Evolutionary conservation across 306 rosid species (phyloP).

Genomic region (Rosa chinensis): DNA sequence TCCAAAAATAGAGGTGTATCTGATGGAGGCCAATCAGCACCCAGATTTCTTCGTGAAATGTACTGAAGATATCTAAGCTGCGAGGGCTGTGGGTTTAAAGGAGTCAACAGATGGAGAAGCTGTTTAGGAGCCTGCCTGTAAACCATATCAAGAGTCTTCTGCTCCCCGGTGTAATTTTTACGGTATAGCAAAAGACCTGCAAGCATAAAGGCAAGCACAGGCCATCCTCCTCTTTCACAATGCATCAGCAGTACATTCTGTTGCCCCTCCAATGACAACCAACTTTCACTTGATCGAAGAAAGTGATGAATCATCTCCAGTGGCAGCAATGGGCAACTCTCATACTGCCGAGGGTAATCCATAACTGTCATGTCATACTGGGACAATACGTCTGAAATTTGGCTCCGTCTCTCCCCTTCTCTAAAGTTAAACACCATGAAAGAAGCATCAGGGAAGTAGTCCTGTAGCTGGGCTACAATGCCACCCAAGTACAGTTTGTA

Average conservation of each 20-base stretch:
- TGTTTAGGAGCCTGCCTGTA: constrained; percentile 98
- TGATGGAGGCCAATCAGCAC: constrained; percentile 89
- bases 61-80: constrained; percentile 96
- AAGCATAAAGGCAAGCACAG: constrained; percentile 96
- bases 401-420: constrained; percentile 82
- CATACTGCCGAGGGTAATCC: constrained; percentile 96
- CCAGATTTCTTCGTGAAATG: constrained; percentile 84
- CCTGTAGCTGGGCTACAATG: constrained; percentile 87
- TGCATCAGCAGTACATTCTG: constrained; percentile 95
- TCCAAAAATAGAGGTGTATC: constrained; percentile 81
- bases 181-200: constrained; percentile 85
- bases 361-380: constrained; percentile 97
- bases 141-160: constrained; percentile 93
- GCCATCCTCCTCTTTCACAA: constrained; percentile 99
- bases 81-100: constrained; percentile 93
- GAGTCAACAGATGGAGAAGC: constrained; percentile 75
- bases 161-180: constrained; percentile 92
- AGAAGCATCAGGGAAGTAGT: constrained; percentile 89
- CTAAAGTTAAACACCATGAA: constrained; percentile 94
- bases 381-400: constrained; percentile 74
- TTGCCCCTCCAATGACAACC: constrained; percentile 94
- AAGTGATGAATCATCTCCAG: constrained; percentile 97
- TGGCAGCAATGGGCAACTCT: constrained; percentile 87
- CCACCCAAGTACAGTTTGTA: constrained; percentile 83
- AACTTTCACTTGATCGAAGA: constrained; percentile 96